phyloP scores from a whole-genome alignment of 768 basidiomycete species.

The Xerocomus potaroensis region DNA sequence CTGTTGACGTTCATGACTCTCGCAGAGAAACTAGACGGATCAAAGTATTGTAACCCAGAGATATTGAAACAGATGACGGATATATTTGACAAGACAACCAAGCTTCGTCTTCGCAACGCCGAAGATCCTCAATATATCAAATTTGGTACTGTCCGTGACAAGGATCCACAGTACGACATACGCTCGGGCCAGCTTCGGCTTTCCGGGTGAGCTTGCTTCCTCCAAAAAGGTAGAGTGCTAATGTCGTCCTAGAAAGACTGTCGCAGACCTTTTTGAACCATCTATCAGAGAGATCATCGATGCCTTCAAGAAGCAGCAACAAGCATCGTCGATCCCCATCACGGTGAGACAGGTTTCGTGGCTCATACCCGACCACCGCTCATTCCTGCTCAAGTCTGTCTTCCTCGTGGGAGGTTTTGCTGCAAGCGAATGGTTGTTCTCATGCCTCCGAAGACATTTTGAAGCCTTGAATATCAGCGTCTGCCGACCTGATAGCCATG shows the following conservation, averaged over 20 bases:
- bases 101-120: slow-evolving; percentile 40
- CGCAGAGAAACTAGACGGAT: slow-evolving; percentile 29
- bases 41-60: slow-evolving; percentile 29
- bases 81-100: slow-evolving; percentile 37
- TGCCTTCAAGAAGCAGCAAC: slow-evolving; percentile 32
- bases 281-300: slow-evolving; percentile 36
- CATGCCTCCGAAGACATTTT: slow-evolving; percentile 37
- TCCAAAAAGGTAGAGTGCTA: not conserved
- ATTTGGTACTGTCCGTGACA: slow-evolving; percentile 39
- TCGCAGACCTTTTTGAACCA: slow-evolving; percentile 42
- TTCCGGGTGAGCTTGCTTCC: slow-evolving; percentile 27
- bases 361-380: not conserved
- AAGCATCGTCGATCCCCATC: slow-evolving; percentile 29
- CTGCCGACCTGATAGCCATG: slow-evolving; percentile 48
- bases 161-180: slow-evolving; percentile 37
- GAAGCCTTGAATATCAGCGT: slow-evolving; percentile 37
- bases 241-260: slow-evolving; percentile 28
- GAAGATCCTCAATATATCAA: slow-evolving; percentile 38
- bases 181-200: slow-evolving; percentile 38
- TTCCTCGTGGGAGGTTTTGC: slow-evolving; percentile 55
- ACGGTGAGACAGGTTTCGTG: slow-evolving; percentile 21
- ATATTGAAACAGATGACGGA: slow-evolving; percentile 36
- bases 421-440: slow-evolving; percentile 46
- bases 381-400: slow-evolving; percentile 26
- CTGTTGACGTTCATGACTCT: not conserved